Base-by-base conservation (phyloP, 2,329 filamentous ascomycete genomes). In the Mycocentrospora acerina region DNA sequence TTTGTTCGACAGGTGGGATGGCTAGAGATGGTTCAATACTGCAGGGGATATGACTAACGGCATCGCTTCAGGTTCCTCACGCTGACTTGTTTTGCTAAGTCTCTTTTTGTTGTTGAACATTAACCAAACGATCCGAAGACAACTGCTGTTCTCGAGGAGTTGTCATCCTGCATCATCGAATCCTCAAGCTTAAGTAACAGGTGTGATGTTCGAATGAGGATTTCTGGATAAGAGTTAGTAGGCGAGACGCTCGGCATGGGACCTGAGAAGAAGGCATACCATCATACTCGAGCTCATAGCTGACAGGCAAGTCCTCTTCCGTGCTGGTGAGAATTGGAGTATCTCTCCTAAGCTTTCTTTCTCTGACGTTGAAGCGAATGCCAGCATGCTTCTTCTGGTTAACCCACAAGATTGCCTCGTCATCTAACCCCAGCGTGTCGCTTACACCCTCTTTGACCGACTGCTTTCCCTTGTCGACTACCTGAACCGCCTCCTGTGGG, bases 241-340 rank as follows among this genome's bases (percentile, higher is more conserved):
- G 9, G 13, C 3, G 4, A 11, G 19, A 6, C 29, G 35, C 11
- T 8, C 30, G 14, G 7, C 6, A 32, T 27, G 17, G 22, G 4
- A n/a, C n/a, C 38, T 12, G 28, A 6, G 24, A 11, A 17, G 17
- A 17, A n/a, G 29, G 59, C 75, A 42, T 70, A 88, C 86, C 83
- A 77, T 87, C 75, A 56, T 88, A 86, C 39, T 86, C 79, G 18
- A 93, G 71, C 29, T 77, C 77, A 59, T 89, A 93, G 37, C 75
- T 81, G 8, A 87, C 80, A 3, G 83, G 75, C n/a, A 78, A 66
- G 30, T 88, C 81, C 37, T 88, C 82, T 34, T 83, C 78, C 8
- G 68, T 69, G 2, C 72, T 69, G 12, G 81, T 66, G 10, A 87
- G 68, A 11, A 86, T 62, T 1, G 82, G 79, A 41, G 71, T 68